Conservation (phyloP, 805 yeast species). For the Brettanomyces naardenensis region DNA sequence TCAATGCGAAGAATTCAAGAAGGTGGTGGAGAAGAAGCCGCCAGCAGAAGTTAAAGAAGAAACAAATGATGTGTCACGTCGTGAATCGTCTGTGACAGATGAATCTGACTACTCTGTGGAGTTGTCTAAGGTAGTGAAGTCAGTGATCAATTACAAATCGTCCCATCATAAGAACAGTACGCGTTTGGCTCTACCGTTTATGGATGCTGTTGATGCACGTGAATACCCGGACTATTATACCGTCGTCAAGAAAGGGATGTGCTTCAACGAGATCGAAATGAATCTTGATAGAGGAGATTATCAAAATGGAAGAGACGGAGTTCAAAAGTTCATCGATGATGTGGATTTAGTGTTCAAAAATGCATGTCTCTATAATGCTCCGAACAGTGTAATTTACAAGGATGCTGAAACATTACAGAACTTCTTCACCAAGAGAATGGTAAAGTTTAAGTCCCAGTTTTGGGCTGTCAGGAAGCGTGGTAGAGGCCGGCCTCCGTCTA, state of each 20-base stretch:
- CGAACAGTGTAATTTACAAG: slow-evolving; percentile 59
- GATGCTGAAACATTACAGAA: slow-evolving; percentile 60
- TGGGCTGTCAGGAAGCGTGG: slow-evolving; percentile 3
- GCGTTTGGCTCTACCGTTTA: slow-evolving; percentile 40
- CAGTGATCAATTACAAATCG: slow-evolving; percentile 9
- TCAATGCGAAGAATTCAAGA: slow-evolving; percentile 32
- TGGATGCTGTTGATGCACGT: slow-evolving; percentile 65
- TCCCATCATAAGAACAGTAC: slow-evolving; percentile 15
- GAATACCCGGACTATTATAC: slow-evolving; percentile 76
- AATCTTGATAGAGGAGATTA: slow-evolving; percentile 46
- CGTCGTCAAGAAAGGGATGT: slow-evolving; percentile 63
- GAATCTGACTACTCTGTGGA: slow-evolving; percentile 8
- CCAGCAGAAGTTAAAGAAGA: neutral
- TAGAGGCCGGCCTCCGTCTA: slow-evolving; percentile 2
- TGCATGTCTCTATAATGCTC: slow-evolving; percentile 73
- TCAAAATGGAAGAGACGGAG: slow-evolving; percentile 36
- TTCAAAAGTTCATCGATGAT: slow-evolving; percentile 53
- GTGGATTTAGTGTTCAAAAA: slow-evolving; percentile 63
- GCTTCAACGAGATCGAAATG: slow-evolving; percentile 51
- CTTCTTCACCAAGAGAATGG: slow-evolving; percentile 37
- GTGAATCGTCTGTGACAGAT: neutral
- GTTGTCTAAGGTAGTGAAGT: slow-evolving; percentile 7
- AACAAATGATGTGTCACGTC: neutral
- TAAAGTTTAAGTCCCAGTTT: slow-evolving; percentile 24
- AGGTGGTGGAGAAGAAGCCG: too few species aligned